Evolutionary conservation across 2,329 filamentous ascomycete species (phyloP).

Genomic region (Elsinoe arachidis): DNA sequence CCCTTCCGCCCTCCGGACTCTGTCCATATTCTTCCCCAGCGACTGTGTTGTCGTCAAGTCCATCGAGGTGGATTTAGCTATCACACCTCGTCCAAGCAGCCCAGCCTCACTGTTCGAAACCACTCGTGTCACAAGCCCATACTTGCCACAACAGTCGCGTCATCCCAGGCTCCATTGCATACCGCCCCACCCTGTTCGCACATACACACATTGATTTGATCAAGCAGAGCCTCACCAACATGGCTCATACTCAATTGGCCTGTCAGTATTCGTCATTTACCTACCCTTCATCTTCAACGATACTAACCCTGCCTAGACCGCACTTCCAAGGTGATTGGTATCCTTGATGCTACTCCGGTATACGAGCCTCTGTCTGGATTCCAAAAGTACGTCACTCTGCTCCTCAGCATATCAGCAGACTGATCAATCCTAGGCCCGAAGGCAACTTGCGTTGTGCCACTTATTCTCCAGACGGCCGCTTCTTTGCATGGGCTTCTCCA

Average conservation of each 20-base stretch:
- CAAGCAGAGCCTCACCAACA: constrained; percentile 72
- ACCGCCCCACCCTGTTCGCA: neutral
- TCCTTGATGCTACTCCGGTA: constrained; percentile 82
- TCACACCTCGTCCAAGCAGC: constrained; percentile 25
- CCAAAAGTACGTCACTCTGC: constrained; percentile 36
- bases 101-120: constrained; percentile 7
- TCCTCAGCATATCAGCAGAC: neutral
- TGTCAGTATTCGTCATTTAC: constrained; percentile 42
- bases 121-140: constrained; percentile 4
- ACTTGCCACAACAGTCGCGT: constrained; percentile 5
- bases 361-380: constrained; percentile 83
- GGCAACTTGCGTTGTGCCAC: constrained; percentile 89
- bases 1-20: constrained; percentile 4
- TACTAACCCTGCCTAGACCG: constrained; percentile 48
- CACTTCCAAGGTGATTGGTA: constrained; percentile 90
- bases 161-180: neutral
- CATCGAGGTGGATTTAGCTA: constrained; percentile 29
- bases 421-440: constrained; percentile 54
- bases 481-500: constrained; percentile 87
- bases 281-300: neutral
- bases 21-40: constrained; percentile 7
- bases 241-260: constrained; percentile 91
- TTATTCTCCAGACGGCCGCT: constrained; percentile 93
- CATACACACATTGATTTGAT: neutral
- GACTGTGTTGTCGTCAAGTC: constrained; percentile 16